phyloP scores from a whole-genome alignment of 2,329 filamentous ascomycete species.

The Colletotrichum sp. region DNA sequence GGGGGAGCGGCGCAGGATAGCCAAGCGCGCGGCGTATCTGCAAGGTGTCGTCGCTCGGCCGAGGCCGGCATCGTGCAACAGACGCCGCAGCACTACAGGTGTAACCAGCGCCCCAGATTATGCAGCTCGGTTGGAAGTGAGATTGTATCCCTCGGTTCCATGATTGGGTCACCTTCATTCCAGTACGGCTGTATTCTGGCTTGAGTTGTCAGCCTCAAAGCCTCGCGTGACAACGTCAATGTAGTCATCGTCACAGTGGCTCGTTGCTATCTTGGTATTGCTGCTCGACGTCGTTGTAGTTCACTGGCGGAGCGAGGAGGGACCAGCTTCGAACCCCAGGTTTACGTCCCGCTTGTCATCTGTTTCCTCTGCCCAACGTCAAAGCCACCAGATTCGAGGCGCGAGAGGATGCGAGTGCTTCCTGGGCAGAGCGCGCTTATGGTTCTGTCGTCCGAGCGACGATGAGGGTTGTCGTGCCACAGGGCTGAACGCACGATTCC shows the following conservation, averaged over 20 bases:
- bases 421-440: neutral
- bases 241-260: neutral
- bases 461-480: neutral
- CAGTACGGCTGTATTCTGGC: no score
- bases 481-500: neutral
- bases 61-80: slow-evolving; percentile 16
- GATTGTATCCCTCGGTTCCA: neutral
- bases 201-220: neutral
- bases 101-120: neutral
- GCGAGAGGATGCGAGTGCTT: neutral
- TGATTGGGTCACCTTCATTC: neutral
- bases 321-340: neutral
- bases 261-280: neutral
- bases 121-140: neutral
- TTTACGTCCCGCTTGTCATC: slow-evolving; percentile 3
- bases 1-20: neutral
- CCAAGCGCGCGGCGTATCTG: neutral
- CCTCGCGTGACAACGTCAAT: neutral
- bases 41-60: slow-evolving; percentile 5
- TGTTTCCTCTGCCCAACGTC: neutral
- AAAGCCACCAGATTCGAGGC: neutral
- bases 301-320: neutral
- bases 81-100: neutral
- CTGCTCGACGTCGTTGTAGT: neutral
- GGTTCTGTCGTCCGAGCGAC: neutral